These are phyloP conservation scores for Amanita muscaria DNA, from an alignment of 768 basidiomycete species.

Conservation along the genomic window DNA sequence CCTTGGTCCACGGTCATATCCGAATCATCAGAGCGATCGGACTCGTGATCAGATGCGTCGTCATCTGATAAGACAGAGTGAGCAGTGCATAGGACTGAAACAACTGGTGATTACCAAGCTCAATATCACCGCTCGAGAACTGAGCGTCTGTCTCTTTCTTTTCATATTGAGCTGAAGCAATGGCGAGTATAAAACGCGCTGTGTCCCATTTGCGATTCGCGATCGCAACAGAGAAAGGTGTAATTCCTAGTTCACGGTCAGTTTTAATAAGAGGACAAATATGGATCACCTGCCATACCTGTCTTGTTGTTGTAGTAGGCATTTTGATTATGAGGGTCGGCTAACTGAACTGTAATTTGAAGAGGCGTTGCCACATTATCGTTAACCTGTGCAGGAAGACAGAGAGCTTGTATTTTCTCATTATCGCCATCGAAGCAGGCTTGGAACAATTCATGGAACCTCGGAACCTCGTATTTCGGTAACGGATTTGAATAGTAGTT, in stretches of 20 bases:
- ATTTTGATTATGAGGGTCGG: no score
- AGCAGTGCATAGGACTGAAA: neutral
- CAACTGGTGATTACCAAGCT: neutral
- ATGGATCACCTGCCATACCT: conserved; percentile 17
- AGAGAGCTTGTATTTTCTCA: conserved; percentile 40
- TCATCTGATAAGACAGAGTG: conserved; percentile 14
- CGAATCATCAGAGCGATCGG: conserved; percentile 33
- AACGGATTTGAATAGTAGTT: no score
- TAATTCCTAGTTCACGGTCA: conserved; percentile 26
- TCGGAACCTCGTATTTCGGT: neutral
- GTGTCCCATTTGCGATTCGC: conserved; percentile 44
- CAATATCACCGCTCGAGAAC: conserved; percentile 6
- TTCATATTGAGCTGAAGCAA: conserved; percentile 46
- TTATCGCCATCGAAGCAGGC: conserved; percentile 13
- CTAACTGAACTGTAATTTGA: conserved; percentile 34
- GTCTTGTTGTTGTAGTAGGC: conserved; percentile 9
- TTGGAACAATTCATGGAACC: conserved; percentile 2
- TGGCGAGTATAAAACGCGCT: conserved; percentile 49
- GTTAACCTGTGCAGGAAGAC: conserved; percentile 32
- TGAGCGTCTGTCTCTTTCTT: neutral
- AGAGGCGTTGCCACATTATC: conserved; percentile 26
- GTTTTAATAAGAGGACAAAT: neutral
- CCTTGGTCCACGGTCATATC: conserved; percentile 29
- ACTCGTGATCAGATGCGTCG: conserved; percentile 34
- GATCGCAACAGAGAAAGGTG: conserved; percentile 43